Conservation (phyloP, 2,329 filamentous ascomycete genomes). For the Acrodontium crateriforme region DNA sequence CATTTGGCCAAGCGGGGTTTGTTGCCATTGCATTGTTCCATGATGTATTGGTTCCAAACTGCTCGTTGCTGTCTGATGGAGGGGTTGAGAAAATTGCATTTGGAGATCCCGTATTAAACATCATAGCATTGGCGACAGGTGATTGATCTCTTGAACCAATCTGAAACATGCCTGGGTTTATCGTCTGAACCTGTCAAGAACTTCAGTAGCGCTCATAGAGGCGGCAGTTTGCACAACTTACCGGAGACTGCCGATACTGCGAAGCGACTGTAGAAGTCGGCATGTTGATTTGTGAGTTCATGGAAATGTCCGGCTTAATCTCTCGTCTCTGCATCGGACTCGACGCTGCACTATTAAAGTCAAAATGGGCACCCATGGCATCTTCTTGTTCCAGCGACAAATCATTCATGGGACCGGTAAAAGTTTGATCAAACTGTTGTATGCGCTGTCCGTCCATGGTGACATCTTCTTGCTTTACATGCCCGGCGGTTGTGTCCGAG, state of each 20-base stretch:
- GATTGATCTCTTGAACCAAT: slow-evolving; percentile 19
- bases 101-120: slow-evolving; percentile 21
- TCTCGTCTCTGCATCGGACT: slow-evolving; percentile 32
- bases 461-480: slow-evolving; percentile 16
- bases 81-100: slow-evolving; percentile 24
- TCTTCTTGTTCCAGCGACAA: slow-evolving; percentile 22
- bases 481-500: slow-evolving; percentile 12
- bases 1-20: slow-evolving; percentile 21
- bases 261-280: slow-evolving; percentile 8
- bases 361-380: slow-evolving; percentile 39
- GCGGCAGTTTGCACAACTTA: slow-evolving; percentile 3
- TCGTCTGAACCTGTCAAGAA: slow-evolving; percentile 14
- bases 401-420: slow-evolving; percentile 19
- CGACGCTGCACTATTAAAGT: slow-evolving; percentile 45
- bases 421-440: slow-evolving; percentile 16
- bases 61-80: slow-evolving; percentile 22
- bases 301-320: slow-evolving; percentile 16
- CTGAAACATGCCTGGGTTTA: slow-evolving; percentile 21
- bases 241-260: slow-evolving; percentile 17
- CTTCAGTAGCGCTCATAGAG: slow-evolving; percentile 1
- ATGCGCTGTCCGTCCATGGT: slow-evolving; percentile 12
- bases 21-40: slow-evolving; percentile 15
- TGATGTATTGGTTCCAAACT: slow-evolving; percentile 16
- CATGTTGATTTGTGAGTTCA: slow-evolving; percentile 15
- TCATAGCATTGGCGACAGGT: slow-evolving; percentile 13